These are phyloP conservation scores for Laburnicola sp. DNA, from an alignment of 2,329 filamentous ascomycete species.

Conservation along the genomic window DNA sequence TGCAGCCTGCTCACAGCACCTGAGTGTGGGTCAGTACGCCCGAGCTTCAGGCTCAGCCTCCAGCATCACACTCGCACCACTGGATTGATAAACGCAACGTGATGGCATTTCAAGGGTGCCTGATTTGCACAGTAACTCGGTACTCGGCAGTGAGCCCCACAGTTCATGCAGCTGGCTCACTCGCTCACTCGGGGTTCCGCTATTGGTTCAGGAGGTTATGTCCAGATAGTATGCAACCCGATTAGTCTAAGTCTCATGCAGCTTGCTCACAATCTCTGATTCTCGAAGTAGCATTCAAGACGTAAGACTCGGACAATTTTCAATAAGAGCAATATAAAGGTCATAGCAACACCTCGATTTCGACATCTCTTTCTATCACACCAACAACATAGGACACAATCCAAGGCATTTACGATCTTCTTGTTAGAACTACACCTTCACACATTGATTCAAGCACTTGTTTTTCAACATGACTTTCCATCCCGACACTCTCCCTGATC, in stretches of 20 bases:
- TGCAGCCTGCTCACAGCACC: constrained; percentile 10
- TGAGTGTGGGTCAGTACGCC: neutral
- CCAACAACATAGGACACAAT: neutral
- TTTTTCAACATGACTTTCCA: constrained; percentile 14
- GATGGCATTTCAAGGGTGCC: too few species aligned
- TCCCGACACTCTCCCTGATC: constrained; percentile 13
- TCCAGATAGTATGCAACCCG: neutral
- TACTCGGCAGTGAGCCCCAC: neutral
- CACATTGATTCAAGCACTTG: neutral
- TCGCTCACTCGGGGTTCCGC: neutral
- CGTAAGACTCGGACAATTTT: neutral
- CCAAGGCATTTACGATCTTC: neutral
- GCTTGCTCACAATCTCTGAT: neutral
- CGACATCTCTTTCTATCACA: neutral
- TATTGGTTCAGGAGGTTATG: neutral
- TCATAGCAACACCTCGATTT: neutral
- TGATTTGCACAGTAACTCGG: too few species aligned
- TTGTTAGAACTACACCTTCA: neutral
- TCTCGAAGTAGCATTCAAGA: neutral
- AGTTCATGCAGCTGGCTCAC: constrained; percentile 1
- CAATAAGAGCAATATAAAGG: neutral
- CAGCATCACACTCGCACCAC: too few species aligned
- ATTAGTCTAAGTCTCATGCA: neutral
- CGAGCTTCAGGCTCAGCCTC: too few species aligned
- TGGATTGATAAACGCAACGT: too few species aligned